These are phyloP conservation scores for Stachybotrys echinatus DNA, from an alignment of 2,329 filamentous ascomycete species.

Conservation along the genomic window DNA sequence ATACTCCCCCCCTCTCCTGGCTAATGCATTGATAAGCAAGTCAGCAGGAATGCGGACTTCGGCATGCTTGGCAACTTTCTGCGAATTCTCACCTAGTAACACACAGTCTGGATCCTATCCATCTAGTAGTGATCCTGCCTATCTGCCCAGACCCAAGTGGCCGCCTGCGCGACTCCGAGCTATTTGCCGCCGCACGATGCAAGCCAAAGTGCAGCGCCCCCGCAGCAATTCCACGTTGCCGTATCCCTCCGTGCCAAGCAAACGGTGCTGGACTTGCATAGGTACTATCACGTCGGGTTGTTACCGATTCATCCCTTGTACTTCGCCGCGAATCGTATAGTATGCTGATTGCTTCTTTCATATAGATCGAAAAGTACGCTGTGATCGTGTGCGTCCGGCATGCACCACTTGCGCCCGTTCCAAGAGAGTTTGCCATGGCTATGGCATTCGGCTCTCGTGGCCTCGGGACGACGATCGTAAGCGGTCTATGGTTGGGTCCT, in stretches of 20 bases:
- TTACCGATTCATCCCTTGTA: background rate
- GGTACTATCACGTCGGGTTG: background rate
- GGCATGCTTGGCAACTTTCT: background rate
- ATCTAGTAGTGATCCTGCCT: background rate
- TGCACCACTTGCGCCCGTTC: conserved; percentile 1
- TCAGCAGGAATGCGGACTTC: background rate
- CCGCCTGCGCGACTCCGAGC: background rate
- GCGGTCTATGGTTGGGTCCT: background rate
- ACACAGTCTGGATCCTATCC: too few species aligned
- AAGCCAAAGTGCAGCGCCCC: background rate
- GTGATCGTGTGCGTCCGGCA: background rate
- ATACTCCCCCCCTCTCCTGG: background rate
- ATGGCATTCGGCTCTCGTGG: conserved; percentile 6
- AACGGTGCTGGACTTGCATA: background rate
- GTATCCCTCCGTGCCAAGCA: background rate
- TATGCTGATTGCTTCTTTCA: background rate
- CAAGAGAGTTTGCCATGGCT: conserved; percentile 2
- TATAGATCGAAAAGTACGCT: conserved; percentile 2
- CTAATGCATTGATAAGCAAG: background rate
- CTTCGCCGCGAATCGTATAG: background rate
- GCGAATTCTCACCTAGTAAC: too few species aligned
- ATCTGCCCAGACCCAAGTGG: background rate
- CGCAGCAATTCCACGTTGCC: background rate
- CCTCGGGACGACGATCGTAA: conserved; percentile 1
- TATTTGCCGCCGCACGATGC: background rate